A percentile compares a stretch with the other conserved stretches of the same genome.
Evolutionary conservation across 495 filamentous ascomycete genomes (phyloP).

Genomic region (Aspergillus kassunensis): DNA sequence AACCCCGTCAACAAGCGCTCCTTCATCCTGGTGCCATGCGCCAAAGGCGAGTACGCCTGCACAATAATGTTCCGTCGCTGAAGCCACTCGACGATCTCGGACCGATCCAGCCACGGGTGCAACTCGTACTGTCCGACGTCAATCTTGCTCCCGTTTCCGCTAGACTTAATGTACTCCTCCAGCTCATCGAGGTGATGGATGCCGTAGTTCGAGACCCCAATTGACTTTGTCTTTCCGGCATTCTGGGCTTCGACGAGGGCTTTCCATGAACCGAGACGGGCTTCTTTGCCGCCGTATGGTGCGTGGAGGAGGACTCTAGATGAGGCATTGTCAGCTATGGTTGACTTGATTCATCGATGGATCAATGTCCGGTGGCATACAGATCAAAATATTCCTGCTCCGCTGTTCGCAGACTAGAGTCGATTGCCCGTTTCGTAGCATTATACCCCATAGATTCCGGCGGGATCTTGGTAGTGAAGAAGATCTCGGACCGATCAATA

Average conservation of each 20-base stretch:
- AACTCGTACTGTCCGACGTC: slow-evolving; percentile 84
- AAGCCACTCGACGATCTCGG: slow-evolving; percentile 75
- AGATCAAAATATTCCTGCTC: slow-evolving; percentile 62
- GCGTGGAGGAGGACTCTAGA: slow-evolving; percentile 50
- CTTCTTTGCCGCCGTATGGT: slow-evolving; percentile 50
- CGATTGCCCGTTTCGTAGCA: slow-evolving; percentile 33
- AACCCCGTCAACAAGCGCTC: slow-evolving; percentile 57
- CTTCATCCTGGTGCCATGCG: slow-evolving; percentile 58
- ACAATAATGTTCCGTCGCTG: slow-evolving; percentile 61
- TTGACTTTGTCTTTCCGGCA: slow-evolving; percentile 43
- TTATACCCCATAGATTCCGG: slow-evolving; percentile 49
- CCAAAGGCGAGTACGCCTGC: slow-evolving; percentile 77
- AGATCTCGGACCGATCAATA: slow-evolving; percentile 43
- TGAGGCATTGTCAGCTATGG: not conserved
- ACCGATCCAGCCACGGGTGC: slow-evolving; percentile 76
- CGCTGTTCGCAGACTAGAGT: slow-evolving; percentile 29
- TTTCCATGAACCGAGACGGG: slow-evolving; percentile 43
- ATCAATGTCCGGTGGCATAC: slow-evolving; percentile 22
- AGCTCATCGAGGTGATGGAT: slow-evolving; percentile 57
- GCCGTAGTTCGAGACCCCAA: slow-evolving; percentile 56
- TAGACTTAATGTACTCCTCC: slow-evolving; percentile 62
- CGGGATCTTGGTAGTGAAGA: slow-evolving; percentile 56
- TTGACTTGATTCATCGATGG: not conserved
- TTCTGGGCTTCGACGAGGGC: slow-evolving; percentile 52
- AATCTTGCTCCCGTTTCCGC: slow-evolving; percentile 69